Evolutionary conservation across 345 rosid genomes (phyloP).

Genomic region (Camelina laxa): DNA sequence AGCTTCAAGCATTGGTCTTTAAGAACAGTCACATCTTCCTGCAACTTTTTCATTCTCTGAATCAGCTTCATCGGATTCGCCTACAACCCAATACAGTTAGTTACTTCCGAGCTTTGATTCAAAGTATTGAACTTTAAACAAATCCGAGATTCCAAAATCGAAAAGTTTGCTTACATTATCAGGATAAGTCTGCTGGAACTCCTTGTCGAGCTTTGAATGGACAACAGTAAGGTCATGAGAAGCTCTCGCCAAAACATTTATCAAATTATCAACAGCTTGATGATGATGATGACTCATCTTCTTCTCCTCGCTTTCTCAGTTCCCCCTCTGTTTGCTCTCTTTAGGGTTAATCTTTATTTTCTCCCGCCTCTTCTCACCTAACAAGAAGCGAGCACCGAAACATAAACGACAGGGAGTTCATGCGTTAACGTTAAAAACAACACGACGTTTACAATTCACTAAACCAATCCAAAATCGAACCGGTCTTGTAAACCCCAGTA

Average conservation of each 20-base stretch:
- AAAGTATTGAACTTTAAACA: neutral
- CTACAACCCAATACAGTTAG: conserved; percentile 42
- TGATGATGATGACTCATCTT: conserved; percentile 52
- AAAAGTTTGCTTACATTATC: conserved; percentile 57
- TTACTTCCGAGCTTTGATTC: neutral
- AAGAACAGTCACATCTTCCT: conserved; percentile 64
- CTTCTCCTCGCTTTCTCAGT: neutral
- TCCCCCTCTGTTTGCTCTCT: neutral
- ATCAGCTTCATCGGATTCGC: conserved; percentile 86
- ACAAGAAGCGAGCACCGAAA: neutral
- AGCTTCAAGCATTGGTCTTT: conserved; percentile 85
- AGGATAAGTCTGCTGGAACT: conserved; percentile 78
- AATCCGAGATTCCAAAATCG: neutral
- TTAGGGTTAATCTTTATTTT: conserved; percentile 30
- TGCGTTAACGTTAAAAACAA: neutral
- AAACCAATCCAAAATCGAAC: neutral
- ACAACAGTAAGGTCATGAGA: conserved; percentile 67
- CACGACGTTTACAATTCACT: neutral
- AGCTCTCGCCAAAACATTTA: conserved; percentile 67
- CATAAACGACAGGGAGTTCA: conserved; percentile 3
- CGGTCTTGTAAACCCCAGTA: neutral
- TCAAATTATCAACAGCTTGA: conserved; percentile 54
- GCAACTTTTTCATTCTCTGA: conserved; percentile 74
- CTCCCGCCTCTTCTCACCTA: conserved; percentile 35
- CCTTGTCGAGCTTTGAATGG: conserved; percentile 78